Conservation (phyloP, 106 monocot genomes). For the Acorus calamus region DNA sequence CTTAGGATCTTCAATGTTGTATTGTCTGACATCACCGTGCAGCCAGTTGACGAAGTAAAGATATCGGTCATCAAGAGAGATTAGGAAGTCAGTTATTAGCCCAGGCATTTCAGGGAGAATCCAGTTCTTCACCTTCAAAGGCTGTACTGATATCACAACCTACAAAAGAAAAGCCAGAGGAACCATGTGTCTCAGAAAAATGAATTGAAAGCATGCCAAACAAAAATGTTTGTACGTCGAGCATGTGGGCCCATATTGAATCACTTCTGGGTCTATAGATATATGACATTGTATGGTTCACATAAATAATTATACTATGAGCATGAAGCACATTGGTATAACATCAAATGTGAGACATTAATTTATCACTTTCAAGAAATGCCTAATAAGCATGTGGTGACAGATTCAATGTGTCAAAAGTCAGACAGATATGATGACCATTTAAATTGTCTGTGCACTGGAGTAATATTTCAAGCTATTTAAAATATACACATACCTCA, state of each 20-base stretch:
- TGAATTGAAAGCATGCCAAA: neutral
- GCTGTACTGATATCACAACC: constrained; percentile 57
- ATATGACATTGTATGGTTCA: too few species aligned
- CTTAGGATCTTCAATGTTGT: constrained; percentile 73
- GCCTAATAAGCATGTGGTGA: too few species aligned
- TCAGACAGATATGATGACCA: too few species aligned
- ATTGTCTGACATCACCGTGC: constrained; percentile 88
- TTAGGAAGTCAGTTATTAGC: constrained; percentile 87
- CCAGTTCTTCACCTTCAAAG: constrained; percentile 91
- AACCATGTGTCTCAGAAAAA: neutral
- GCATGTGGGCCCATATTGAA: neutral
- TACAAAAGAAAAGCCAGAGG: constrained; percentile 7
- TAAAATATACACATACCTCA: constrained; percentile 34
- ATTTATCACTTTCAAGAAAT: too few species aligned
- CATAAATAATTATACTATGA: too few species aligned
- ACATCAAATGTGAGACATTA: too few species aligned
- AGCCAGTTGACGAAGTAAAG: constrained; percentile 96
- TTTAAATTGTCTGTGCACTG: too few species aligned
- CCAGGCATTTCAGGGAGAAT: constrained; percentile 98
- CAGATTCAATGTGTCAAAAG: too few species aligned
- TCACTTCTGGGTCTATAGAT: too few species aligned
- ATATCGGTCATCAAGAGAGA: constrained; percentile 84
- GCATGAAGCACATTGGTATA: too few species aligned
- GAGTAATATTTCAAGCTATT: neutral
- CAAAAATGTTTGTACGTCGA: neutral